Percentiles rank a stretch among this genome's conserved stretches.
phyloP scores from a whole-genome alignment of 495 filamentous ascomycete species.

The Evernia prunastri region DNA sequence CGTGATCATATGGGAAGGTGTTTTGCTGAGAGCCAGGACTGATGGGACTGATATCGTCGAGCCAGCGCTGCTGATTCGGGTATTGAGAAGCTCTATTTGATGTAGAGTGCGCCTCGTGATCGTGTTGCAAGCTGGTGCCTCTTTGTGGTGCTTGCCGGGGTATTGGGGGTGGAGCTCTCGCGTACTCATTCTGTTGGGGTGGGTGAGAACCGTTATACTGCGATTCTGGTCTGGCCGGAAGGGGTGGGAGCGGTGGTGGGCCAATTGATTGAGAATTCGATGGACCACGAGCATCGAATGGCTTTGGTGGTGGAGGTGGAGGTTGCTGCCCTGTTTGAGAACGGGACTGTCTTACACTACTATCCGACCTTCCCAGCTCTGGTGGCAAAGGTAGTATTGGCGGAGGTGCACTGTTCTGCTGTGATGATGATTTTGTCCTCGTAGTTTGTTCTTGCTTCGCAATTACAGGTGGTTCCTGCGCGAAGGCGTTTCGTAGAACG shows the following conservation, averaged over 20 bases:
- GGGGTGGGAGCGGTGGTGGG: conserved; percentile 23
- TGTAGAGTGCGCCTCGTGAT: not conserved
- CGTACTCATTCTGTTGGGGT: conserved; percentile 4
- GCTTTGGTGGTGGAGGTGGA: conserved; percentile 27
- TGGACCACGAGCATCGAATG: conserved; percentile 15
- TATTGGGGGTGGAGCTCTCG: conserved; percentile 4
- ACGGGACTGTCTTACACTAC: conserved; percentile 11
- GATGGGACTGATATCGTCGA: not conserved
- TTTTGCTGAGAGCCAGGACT: not conserved
- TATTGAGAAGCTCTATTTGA: not conserved
- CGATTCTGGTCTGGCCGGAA: conserved; percentile 6
- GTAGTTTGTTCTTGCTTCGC: conserved; percentile 55
- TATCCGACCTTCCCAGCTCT: conserved; percentile 42
- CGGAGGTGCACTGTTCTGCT: conserved; percentile 49
- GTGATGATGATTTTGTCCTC: conserved; percentile 32
- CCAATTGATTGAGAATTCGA: conserved; percentile 4
- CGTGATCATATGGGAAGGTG: not conserved
- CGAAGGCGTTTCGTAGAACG: conserved; percentile 80
- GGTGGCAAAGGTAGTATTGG: conserved; percentile 66
- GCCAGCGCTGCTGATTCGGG: not conserved
- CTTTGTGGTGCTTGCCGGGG: conserved; percentile 11
- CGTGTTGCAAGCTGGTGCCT: conserved; percentile 2
- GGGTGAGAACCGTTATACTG: not conserved
- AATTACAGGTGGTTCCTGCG: conserved; percentile 87
- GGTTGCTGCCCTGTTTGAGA: conserved; percentile 10